These are phyloP conservation scores for Ganoderma sinense DNA, from an alignment of 1,284 basidiomycete genomes.

Conservation along the genomic window DNA sequence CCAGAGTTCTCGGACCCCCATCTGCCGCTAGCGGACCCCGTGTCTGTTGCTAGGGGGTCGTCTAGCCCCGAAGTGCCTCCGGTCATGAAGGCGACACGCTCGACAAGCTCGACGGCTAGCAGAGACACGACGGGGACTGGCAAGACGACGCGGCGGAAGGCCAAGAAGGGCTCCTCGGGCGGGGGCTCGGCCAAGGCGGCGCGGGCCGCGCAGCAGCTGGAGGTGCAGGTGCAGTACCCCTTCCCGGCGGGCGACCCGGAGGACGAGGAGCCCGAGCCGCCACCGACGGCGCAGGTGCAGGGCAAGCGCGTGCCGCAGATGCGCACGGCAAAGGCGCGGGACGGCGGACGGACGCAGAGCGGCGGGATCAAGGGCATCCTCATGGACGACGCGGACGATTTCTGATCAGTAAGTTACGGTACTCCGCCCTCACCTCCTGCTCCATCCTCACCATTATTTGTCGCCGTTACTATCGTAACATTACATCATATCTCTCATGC, in stretches of 20 bases:
- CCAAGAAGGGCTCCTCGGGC: slow-evolving; percentile 34
- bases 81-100: slow-evolving; percentile 30
- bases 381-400: slow-evolving; percentile 45
- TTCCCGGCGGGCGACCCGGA: slow-evolving; percentile 60
- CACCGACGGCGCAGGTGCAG: slow-evolving; percentile 19
- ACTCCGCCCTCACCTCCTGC: background rate
- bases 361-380: slow-evolving; percentile 76
- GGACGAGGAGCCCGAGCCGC: slow-evolving; percentile 39
- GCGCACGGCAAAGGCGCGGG: slow-evolving; percentile 74
- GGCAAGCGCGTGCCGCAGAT: slow-evolving; percentile 53
- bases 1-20: slow-evolving; percentile 46
- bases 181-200: slow-evolving; percentile 23
- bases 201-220: slow-evolving; percentile 26
- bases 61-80: slow-evolving; percentile 21
- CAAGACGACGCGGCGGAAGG: slow-evolving; percentile 36
- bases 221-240: slow-evolving; percentile 55
- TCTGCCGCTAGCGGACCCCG: slow-evolving; percentile 33
- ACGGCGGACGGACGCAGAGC: slow-evolving; percentile 83
- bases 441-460: background rate
- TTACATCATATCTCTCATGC: background rate
- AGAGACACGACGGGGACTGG: slow-evolving; percentile 29
- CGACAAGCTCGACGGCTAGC: slow-evolving; percentile 38
- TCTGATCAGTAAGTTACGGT: slow-evolving; percentile 29
- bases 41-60: slow-evolving; percentile 14
- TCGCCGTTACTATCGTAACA: background rate